Base-by-base conservation (phyloP, 306 rosid species). In the Ochetophila trinervis region DNA sequence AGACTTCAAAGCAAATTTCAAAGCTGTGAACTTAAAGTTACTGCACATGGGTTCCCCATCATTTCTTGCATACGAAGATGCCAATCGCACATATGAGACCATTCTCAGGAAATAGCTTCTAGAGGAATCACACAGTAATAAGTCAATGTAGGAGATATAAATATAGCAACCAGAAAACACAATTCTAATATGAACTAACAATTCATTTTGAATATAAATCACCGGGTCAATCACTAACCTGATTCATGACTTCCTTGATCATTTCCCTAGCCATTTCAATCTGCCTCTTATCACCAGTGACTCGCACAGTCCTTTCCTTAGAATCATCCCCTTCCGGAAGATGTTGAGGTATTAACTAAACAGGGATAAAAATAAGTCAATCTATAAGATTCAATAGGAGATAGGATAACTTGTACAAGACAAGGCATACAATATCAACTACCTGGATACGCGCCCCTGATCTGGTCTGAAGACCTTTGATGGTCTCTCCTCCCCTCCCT, bases 381-480 rank as follows among this genome's bases (percentile, higher is more conserved):
- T 18, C 15, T 51, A 6, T 5, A 17, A 0, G 3, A 49, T 19
- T 37, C 21, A 36, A 27, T 13, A 40, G 19, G 47, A 51, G 2
- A 4, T 27, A 1, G 47, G 35, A 50, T 24, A 27, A 20, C n/a
- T 18, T 11, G 6, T 42, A 36, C 37, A 30, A 47, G 65, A 17
- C 32, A 24, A 14, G 69, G 66, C 18, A 57, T 50, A 82, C 71
- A 42, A 73, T 74, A 76, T 83, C 89, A 76, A 87, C 86, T 86
- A 94, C 99, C 99, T 94, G 99, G 73, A 94, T 90, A 30, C 99
- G 96, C 45, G 99, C 99, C 23, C 99, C 97, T 11, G 99, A 84
- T 80, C 79, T 83, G 57, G 99, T 85, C 83, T 94, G 99, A 63
- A 94, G 80, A 56, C 91, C 72, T 85, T 86, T 94, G 67, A 94